Evolutionary conservation across 192 early-diverging fungal species (phyloP).

Genomic region (Piromyces finnis): DNA sequence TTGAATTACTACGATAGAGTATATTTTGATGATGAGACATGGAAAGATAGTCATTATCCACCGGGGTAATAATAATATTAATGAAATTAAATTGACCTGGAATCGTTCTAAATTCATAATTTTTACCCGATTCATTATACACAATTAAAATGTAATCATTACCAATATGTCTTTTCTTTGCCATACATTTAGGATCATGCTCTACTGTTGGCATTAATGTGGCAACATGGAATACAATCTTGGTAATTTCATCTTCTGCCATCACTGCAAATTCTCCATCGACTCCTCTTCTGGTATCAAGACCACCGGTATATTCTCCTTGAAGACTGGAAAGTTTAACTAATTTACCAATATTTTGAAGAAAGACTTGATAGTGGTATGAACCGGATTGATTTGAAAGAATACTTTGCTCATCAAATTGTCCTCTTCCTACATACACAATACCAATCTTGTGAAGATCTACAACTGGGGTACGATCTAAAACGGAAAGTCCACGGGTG

Average conservation of each 20-base stretch:
- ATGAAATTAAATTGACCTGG: constrained; percentile 92
- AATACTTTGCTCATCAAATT: constrained; percentile 71
- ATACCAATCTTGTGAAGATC: constrained; percentile 95
- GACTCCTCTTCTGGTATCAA: constrained; percentile 62
- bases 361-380: constrained; percentile 66
- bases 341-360: constrained; percentile 62
- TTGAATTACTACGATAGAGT: neutral
- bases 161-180: constrained; percentile 90
- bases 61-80: constrained; percentile 78
- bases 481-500: constrained; percentile 50
- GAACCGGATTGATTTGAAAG: constrained; percentile 75
- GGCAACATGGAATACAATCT: constrained; percentile 82
- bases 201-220: constrained; percentile 81
- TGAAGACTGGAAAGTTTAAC: constrained; percentile 43
- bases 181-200: constrained; percentile 57
- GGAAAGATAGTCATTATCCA: constrained; percentile 1
- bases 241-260: constrained; percentile 64
- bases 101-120: constrained; percentile 75
- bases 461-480: constrained; percentile 70
- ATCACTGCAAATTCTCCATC: constrained; percentile 75
- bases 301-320: constrained; percentile 66
- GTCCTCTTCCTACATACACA: constrained; percentile 71
- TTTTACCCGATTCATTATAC: constrained; percentile 73
- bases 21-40: neutral
- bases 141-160: constrained; percentile 93